phyloP scores from a whole-genome alignment of 2,329 filamentous ascomycete genomes.

The Cephalotrichum gorgonifer region DNA sequence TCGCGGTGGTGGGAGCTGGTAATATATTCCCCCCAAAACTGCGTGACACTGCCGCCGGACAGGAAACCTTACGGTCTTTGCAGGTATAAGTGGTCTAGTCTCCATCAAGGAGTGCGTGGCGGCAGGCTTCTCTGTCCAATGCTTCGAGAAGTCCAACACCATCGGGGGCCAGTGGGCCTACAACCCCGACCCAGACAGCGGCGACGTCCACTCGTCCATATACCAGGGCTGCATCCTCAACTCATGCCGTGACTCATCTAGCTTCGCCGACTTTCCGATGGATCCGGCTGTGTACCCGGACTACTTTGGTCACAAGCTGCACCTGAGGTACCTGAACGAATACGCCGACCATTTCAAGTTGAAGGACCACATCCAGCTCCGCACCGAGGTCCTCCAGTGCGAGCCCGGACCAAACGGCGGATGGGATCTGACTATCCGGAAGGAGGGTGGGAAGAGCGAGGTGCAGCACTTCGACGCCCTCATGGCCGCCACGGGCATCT shows the following conservation, averaged over 20 bases:
- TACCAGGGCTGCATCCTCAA: conserved; percentile 25
- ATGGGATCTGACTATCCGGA: conserved; percentile 18
- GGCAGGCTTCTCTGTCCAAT: conserved; percentile 20
- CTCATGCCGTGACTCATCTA: conserved; percentile 24
- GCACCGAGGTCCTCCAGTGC: conserved; percentile 20
- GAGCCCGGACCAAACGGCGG: conserved; percentile 13
- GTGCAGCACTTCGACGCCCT: conserved; percentile 20
- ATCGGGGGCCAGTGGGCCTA: conserved; percentile 29
- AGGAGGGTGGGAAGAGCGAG: conserved; percentile 9
- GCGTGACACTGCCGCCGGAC: background rate
- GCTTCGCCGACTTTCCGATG: conserved; percentile 27
- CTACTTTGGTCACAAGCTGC: conserved; percentile 22
- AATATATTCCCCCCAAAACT: background rate
- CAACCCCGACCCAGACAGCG: conserved; percentile 13
- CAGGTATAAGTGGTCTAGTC: conserved; percentile 22
- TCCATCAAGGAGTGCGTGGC: conserved; percentile 26
- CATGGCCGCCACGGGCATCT: conserved; percentile 22
- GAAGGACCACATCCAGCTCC: conserved; percentile 20
- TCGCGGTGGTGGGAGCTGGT: conserved; percentile 15
- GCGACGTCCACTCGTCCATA: conserved; percentile 19
- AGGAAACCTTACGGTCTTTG: background rate
- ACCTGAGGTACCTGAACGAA: conserved; percentile 23
- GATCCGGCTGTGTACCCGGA: conserved; percentile 24
- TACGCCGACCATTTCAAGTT: conserved; percentile 25
- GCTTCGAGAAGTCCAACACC: conserved; percentile 21